Evolutionary conservation across 768 basidiomycete genomes (phyloP), one percentile per base, ranked within the genome.

Genomic region (Artomyces pyxidatus): DNA sequence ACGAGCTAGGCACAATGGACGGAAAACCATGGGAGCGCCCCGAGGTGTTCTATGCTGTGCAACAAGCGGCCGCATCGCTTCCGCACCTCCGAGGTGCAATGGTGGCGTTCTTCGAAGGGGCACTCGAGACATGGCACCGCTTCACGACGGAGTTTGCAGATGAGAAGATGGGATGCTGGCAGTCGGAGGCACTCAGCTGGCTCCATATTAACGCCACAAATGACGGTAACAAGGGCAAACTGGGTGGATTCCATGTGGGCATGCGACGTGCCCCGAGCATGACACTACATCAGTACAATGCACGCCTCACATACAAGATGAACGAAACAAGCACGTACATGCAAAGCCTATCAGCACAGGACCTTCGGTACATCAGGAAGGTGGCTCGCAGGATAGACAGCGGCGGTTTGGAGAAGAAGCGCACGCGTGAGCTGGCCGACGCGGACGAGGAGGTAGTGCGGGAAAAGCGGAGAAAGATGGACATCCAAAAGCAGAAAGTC

Each of bases 61-160:
- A 53, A 5, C 7, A 22, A 21, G 25, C 49, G 41, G 3, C 3
- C 3, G 16, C 39, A 17, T 21, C 14, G 12, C 19, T 41, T 16
- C 39, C 39, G 3, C 39, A 41, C 22, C 39, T 41, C 1, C 14
- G 19, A 6, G 14, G 14, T 2, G 17, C 17, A 14, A 12, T 35
- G 0, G 30, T 53, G 3, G 58, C 53, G 2, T 63, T 65, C 54
- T 47, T 60, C 6, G 12, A 25, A 6, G 62, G 62, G 6, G 60
- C 61, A 0, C 19, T 37, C n/a, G 48, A 40, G 4, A 59, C 58
- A 2, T 65, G 59, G 53, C 44, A 42, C 3, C 48, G 59, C 19
- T 68, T 66, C 35, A 50, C 59, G 0, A 42, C 58, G n/a, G 66
- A 68, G 30, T 68, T 63, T 40, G 50, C 28, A 3, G 26, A 48